phyloP scores from a whole-genome alignment of 129 eudicot species.

The Heracleum sosnowskyi region DNA sequence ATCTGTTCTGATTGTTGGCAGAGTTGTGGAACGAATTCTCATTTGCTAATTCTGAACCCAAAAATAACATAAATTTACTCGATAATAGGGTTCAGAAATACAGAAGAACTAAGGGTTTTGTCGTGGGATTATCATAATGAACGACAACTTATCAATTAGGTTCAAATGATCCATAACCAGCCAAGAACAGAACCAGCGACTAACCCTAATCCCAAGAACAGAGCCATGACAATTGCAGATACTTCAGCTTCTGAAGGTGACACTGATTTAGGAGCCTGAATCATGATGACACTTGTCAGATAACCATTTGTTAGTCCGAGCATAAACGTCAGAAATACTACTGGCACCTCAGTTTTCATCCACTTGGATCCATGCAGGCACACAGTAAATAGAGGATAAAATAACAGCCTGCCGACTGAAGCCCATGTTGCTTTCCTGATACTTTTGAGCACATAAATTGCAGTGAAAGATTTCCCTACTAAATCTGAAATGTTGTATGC shows the following conservation, averaged over 20 bases:
- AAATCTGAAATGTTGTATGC: conserved; percentile 58
- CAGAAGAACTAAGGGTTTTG: too few species aligned
- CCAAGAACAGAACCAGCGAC: conserved; percentile 75
- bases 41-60: neutral
- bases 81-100: too few species aligned
- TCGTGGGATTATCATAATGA: neutral
- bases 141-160: neutral
- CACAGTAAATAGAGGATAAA: conserved; percentile 63
- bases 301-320: conserved; percentile 85
- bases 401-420: conserved; percentile 44
- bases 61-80: too few species aligned
- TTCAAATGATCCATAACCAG: conserved; percentile 74
- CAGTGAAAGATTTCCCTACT: conserved; percentile 61
- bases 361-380: conserved; percentile 74
- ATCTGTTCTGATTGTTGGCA: neutral
- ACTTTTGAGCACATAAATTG: conserved; percentile 28
- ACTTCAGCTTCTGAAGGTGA: conserved; percentile 52
- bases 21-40: neutral
- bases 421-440: conserved; percentile 64
- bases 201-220: conserved; percentile 68
- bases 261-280: conserved; percentile 67
- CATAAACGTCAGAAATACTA: conserved; percentile 50
- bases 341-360: conserved; percentile 54
- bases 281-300: conserved; percentile 78
- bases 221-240: conserved; percentile 78